Conservation (phyloP, 1,284 basidiomycete genomes). For the Ganoderma boninense region DNA sequence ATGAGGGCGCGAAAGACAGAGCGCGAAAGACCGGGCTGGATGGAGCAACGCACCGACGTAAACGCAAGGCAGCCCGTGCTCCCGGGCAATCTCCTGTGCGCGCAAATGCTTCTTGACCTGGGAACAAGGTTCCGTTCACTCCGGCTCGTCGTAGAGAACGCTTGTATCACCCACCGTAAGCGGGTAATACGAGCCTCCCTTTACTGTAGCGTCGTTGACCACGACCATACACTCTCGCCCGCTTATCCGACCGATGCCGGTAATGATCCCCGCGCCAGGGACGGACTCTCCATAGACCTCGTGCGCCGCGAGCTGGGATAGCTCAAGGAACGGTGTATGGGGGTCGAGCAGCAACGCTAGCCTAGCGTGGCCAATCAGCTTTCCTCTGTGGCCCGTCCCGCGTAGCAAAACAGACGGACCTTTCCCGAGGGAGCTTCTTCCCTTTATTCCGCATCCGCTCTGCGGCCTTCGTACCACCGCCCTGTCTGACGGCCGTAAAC, state of each 20-base stretch:
- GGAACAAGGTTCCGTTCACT: conserved; percentile 7
- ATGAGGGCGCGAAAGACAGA: neutral
- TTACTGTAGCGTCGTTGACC: conserved; percentile 94
- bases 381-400: neutral
- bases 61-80: conserved; percentile 91
- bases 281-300: conserved; percentile 87
- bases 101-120: conserved; percentile 95
- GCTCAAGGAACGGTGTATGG: conserved; percentile 90
- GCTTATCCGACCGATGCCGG: conserved; percentile 85
- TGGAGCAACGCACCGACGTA: conserved; percentile 73
- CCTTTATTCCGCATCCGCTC: conserved; percentile 83
- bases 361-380: conserved; percentile 43
- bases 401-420: conserved; percentile 53
- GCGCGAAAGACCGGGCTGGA: neutral
- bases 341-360: conserved; percentile 81
- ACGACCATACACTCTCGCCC: conserved; percentile 90
- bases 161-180: conserved; percentile 67
- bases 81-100: conserved; percentile 92
- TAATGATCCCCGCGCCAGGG: conserved; percentile 91
- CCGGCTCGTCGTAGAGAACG: neutral
- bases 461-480: conserved; percentile 74
- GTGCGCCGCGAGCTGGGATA: conserved; percentile 88
- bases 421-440: conserved; percentile 88
- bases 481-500: conserved; percentile 62
- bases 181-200: conserved; percentile 94